Conservation (phyloP, 495 filamentous ascomycete genomes). For the Platismatia glauca region DNA sequence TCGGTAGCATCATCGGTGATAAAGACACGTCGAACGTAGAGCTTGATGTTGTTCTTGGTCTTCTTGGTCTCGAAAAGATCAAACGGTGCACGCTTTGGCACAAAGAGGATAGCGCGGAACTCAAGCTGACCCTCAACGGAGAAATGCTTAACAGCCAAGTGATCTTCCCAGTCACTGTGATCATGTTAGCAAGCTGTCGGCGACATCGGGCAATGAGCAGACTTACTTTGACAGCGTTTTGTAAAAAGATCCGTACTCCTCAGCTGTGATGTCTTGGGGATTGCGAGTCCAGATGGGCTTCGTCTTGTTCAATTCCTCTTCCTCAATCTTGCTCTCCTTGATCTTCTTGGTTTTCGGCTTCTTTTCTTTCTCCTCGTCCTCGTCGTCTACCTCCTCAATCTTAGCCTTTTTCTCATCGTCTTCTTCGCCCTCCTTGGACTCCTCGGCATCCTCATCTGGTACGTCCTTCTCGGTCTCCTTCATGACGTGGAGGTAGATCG, state of each 20-base stretch:
- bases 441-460: constrained; percentile 90
- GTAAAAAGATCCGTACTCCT: constrained; percentile 99
- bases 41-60: constrained; percentile 99
- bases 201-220: not conserved
- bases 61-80: constrained; percentile 99
- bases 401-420: constrained; percentile 67
- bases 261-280: constrained; percentile 85
- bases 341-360: constrained; percentile 97
- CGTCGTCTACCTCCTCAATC: constrained; percentile 77
- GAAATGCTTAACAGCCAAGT: constrained; percentile 99
- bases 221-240: constrained; percentile 85
- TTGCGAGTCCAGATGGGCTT: constrained; percentile 99
- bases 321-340: constrained; percentile 96
- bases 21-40: constrained; percentile 99
- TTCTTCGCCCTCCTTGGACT: constrained; percentile 48
- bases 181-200: constrained; percentile 12
- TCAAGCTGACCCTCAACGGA: constrained; percentile 99
- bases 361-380: constrained; percentile 73
- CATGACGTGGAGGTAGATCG: constrained; percentile 97
- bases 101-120: constrained; percentile 98
- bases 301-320: constrained; percentile 99
- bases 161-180: constrained; percentile 86
- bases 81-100: constrained; percentile 98
- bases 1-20: constrained; percentile 99
- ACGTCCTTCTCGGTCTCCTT: constrained; percentile 99